Evolutionary conservation across 2,329 filamentous ascomycete species (phyloP), one percentile per base, ranked within the genome.

Genomic region (Fusarium oxysporum): DNA sequence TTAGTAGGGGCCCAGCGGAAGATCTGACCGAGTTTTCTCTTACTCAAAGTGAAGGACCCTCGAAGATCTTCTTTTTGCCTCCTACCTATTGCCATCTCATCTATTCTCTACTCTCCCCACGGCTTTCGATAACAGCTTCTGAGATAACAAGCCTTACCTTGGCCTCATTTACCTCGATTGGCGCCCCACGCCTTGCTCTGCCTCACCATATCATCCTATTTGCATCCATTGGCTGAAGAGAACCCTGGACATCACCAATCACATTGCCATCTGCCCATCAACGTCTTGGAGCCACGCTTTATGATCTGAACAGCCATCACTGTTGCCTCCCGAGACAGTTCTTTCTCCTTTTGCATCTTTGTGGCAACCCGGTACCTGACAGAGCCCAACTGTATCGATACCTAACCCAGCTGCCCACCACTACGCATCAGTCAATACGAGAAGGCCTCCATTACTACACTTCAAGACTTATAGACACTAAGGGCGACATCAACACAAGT

Each of bases 171-270:
- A 71, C 62, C 70, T 70, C 77, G 71, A 72, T 78, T 79, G 78
- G 79, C 78, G 76, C 79, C 76, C 74, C 74, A 71, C 68, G 61
- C 62, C 68, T 71, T 72, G 66, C 76, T 79, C 76, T 80, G 77
- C 79, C 78, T 81, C 79, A 79, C 78, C 72, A 75, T 71, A 78
- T 77, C 76, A 74, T 77, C 74, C 74, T 77, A 78, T 80, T 74
- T 74, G 70, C 73, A 70, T 75, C 70, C 72, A 81, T 81, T 82
- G 81, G 81, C 78, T 75, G 40, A 71, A 75, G 63, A 71, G 72
- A 69, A 71, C 71, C 78, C 77, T 74, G 67, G 73, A 65, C 62
- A 77, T 74, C 76, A 76, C 81, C 81, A 82, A 82, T 82, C 80
- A 81, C 74, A 79, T 72, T 65, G 58, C 67, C 65, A 67, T 75